Base-by-base conservation (phyloP, 345 rosid species). In the Pugionium dolabratum region DNA sequence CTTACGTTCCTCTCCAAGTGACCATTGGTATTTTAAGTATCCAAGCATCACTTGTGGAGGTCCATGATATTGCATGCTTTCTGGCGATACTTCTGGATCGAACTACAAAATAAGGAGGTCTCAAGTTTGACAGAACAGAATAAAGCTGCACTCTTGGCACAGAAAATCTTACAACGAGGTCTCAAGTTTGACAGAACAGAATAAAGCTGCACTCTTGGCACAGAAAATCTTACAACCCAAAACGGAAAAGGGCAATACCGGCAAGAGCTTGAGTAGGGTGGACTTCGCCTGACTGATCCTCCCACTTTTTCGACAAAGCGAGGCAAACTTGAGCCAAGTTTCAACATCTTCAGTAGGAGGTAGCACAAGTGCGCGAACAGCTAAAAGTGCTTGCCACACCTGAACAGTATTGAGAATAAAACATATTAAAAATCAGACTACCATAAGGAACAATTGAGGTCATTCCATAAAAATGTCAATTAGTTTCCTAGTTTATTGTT, bases 21-120 rank as follows among this genome's bases (percentile, higher is more conserved):
- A 90, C 99, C 99, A 94, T 52, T 88, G 99, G 65, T 88, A 94
- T 70, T 88, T 84, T 69, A 94, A 78, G 85, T 94, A 94, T 59
- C 89, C 92, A 55, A 88, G 81, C 85, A 90, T 87, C 69, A 94
- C 99, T 86, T 94, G 96, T 60, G 99, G 96, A 65, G 95, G 96
- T 48, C 96, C 97, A 60, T 83, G 89, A 76, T 83, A 90, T 46
- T 75, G 83, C 66, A 83, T 79, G 75, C 76, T 80, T 71, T 91
- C 91, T 48, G 86, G 82, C 64, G 81, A 82, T 66, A 79, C 74
- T 76, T 94, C 99, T 9, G 97, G 99, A 78, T 94, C 99, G 74
- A 85, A 94, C 99, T 94, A 72, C 41, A 76, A 67, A 66, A 70
- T 27, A 52, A 46, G 52, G 62, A 43, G 47, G 64, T 39, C 54